Evolutionary conservation across 1,284 basidiomycete genomes (phyloP).

Genomic region (Irpex lacteus): DNA sequence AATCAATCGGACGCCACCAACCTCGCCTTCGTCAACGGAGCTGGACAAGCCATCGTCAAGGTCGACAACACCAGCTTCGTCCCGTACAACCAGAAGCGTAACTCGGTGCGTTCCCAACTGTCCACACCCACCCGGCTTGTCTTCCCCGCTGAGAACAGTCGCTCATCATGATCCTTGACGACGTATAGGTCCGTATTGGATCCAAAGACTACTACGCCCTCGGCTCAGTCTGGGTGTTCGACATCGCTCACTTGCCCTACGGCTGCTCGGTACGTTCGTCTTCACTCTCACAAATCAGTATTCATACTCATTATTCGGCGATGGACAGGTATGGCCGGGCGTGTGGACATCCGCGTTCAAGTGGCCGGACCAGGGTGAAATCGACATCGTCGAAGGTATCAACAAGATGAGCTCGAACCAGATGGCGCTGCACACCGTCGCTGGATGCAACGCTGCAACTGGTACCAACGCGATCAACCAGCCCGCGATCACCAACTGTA

Average conservation of each 20-base stretch:
- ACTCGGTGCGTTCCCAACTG: slow-evolving; percentile 53
- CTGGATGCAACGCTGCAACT: slow-evolving; percentile 28
- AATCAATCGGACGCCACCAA: slow-evolving; percentile 36
- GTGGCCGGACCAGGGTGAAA: slow-evolving; percentile 51
- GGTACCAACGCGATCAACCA: slow-evolving; percentile 34
- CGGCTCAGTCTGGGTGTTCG: slow-evolving; percentile 19
- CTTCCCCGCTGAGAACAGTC: background rate
- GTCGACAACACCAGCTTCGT: slow-evolving; percentile 69
- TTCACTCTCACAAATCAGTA: background rate
- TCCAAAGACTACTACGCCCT: slow-evolving; percentile 15
- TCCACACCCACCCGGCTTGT: background rate
- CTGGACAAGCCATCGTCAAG: slow-evolving; percentile 61
- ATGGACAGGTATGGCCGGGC: slow-evolving; percentile 15
- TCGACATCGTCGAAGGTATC: slow-evolving; percentile 46
- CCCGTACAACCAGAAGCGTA: slow-evolving; percentile 60
- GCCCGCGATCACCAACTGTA: slow-evolving; percentile 34
- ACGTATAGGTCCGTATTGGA: slow-evolving; percentile 15
- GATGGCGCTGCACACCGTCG: slow-evolving; percentile 40
- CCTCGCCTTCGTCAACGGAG: slow-evolving; percentile 54
- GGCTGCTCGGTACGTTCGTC: slow-evolving; percentile 19
- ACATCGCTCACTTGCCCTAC: slow-evolving; percentile 18
- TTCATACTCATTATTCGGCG: background rate
- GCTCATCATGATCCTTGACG: background rate
- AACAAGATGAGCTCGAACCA: slow-evolving; percentile 38
- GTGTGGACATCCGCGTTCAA: slow-evolving; percentile 47